A percentile compares a stretch with the other conserved stretches of the same genome.
Evolutionary conservation across 352 stramenopile genomes (phyloP).

Genomic region (Globisporangium barbulae): DNA sequence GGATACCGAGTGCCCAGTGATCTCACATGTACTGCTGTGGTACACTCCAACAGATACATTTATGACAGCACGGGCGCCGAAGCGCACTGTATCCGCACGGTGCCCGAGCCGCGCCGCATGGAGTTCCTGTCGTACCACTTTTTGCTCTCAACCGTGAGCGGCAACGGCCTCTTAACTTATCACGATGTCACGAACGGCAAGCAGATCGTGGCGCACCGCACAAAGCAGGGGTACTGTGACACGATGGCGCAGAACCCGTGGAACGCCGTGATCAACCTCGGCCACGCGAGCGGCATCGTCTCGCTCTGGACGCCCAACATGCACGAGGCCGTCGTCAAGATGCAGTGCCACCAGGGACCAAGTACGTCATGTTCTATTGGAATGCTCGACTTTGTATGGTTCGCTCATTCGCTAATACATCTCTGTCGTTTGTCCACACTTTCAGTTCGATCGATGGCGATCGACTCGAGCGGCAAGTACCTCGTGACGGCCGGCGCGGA

Average conservation of each 20-base stretch:
- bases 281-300: constrained; percentile 97
- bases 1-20: neutral
- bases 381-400: neutral
- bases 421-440: constrained; percentile 12
- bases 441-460: constrained; percentile 86
- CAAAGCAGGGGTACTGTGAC: constrained; percentile 90
- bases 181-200: constrained; percentile 96
- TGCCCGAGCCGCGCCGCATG: constrained; percentile 90
- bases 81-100: constrained; percentile 94
- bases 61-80: constrained; percentile 97
- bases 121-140: constrained; percentile 99
- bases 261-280: constrained; percentile 96
- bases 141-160: constrained; percentile 94
- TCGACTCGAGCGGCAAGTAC: constrained; percentile 93
- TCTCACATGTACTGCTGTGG: neutral
- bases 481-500: constrained; percentile 96
- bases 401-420: constrained; percentile 10
- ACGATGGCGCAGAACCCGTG: constrained; percentile 95
- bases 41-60: constrained; percentile 66
- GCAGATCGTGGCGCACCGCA: constrained; percentile 90
- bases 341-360: constrained; percentile 96
- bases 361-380: constrained; percentile 54
- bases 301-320: constrained; percentile 97
- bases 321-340: constrained; percentile 93
- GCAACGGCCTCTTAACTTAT: constrained; percentile 91